These are phyloP conservation scores for Picochlorum sp. DNA, from an alignment of 139 green algal genomes.

Conservation along the genomic window DNA sequence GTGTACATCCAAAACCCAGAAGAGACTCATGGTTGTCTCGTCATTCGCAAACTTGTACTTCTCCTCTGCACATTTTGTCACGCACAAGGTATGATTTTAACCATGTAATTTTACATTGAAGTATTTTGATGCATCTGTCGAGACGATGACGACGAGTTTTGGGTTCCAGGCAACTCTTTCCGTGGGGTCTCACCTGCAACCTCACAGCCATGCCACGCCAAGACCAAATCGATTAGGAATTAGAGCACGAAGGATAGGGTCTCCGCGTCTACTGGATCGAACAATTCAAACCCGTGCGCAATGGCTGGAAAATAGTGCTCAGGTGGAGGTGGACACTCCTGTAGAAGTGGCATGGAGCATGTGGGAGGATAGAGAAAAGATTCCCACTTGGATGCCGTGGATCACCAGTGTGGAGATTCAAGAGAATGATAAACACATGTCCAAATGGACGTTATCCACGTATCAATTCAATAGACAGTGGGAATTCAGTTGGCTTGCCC, in stretches of 20 bases:
- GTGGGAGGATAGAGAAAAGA: constrained; percentile 72
- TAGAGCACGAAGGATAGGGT: neutral
- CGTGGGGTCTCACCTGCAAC: no score
- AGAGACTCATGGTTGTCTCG: no score
- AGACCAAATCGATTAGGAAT: neutral
- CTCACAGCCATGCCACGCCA: neutral
- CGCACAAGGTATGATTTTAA: no score
- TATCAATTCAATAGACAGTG: constrained; percentile 69
- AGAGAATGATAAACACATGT: constrained; percentile 53
- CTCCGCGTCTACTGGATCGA: neutral
- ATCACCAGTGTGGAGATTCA: constrained; percentile 71
- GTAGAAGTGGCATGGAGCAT: constrained; percentile 63
- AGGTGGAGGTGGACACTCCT: constrained; percentile 50
- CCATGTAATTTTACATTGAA: no score
- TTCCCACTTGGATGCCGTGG: constrained; percentile 89
- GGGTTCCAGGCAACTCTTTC: no score
- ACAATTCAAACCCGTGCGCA: constrained; percentile 1
- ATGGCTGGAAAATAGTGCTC: constrained; percentile 64
- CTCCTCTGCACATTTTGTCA: no score
- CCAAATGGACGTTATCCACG: constrained; percentile 71
- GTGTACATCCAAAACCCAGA: no score
- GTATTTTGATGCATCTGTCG: no score
- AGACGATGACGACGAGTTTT: no score
- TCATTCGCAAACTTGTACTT: no score
- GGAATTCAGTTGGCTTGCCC: constrained; percentile 79